Evolutionary conservation across 495 filamentous ascomycete species (phyloP).

Genomic region (Neurospora terricola): DNA sequence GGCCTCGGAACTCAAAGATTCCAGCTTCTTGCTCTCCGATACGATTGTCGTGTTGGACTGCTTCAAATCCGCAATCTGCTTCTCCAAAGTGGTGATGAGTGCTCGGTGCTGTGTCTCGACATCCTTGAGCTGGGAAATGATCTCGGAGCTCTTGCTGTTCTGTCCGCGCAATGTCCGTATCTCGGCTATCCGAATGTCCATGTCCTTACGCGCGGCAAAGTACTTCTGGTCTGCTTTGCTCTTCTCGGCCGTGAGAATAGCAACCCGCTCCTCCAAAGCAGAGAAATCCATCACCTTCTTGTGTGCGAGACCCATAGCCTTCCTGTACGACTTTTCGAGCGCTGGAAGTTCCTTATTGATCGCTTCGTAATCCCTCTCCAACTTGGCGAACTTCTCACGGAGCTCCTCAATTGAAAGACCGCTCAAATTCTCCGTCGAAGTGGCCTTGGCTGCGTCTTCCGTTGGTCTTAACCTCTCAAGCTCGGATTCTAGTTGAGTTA

Average conservation of each 20-base stretch:
- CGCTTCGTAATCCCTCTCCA: slow-evolving; percentile 70
- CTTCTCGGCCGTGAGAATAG: slow-evolving; percentile 73
- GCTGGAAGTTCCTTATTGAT: slow-evolving; percentile 79
- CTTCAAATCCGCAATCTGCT: slow-evolving; percentile 73
- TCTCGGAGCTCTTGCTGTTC: slow-evolving; percentile 83
- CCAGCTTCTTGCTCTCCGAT: slow-evolving; percentile 57
- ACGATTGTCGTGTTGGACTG: slow-evolving; percentile 58
- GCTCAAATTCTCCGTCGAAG: slow-evolving; percentile 39
- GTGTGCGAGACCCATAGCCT: slow-evolving; percentile 68
- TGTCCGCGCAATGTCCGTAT: slow-evolving; percentile 67
- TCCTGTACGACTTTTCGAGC: slow-evolving; percentile 80
- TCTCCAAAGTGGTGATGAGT: slow-evolving; percentile 75
- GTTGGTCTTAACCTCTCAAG: slow-evolving; percentile 55
- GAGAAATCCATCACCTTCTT: slow-evolving; percentile 73
- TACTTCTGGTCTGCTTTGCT: slow-evolving; percentile 96
- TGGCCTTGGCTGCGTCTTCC: slow-evolving; percentile 31
- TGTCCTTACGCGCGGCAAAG: slow-evolving; percentile 87
- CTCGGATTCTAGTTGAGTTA: slow-evolving; percentile 72
- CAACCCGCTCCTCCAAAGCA: slow-evolving; percentile 68
- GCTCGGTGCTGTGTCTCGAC: slow-evolving; percentile 53
- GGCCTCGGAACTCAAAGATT: slow-evolving; percentile 60
- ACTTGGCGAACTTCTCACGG: slow-evolving; percentile 54
- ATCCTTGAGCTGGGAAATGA: slow-evolving; percentile 87
- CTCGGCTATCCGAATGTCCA: slow-evolving; percentile 70
- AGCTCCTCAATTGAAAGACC: slow-evolving; percentile 56